Conservation (phyloP, 805 yeast genomes). For the Suhomyces prunicola region DNA sequence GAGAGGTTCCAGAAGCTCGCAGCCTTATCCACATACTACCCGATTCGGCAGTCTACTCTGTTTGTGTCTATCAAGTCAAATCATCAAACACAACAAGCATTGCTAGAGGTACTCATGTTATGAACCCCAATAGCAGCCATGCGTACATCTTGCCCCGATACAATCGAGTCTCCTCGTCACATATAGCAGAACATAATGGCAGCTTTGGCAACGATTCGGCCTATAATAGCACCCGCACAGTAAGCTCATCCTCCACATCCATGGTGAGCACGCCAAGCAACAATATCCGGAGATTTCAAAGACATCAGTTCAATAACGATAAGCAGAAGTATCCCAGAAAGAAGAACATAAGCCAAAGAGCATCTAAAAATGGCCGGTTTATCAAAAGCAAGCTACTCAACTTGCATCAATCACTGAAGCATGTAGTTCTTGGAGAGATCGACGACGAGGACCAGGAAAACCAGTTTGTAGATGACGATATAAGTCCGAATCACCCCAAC, state of each 20-base stretch:
- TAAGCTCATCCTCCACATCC: conserved; percentile 36
- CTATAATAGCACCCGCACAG: conserved; percentile 26
- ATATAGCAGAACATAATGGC: conserved; percentile 1
- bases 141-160: conserved; percentile 4
- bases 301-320: conserved; percentile 15
- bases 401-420: conserved; percentile 36
- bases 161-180: conserved; percentile 5
- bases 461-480: conserved; percentile 2
- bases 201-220: conserved; percentile 7
- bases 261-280: conserved; percentile 43
- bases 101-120: not conserved
- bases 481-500: conserved; percentile 16
- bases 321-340: conserved; percentile 5
- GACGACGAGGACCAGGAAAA: conserved; percentile 1
- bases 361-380: conserved; percentile 24
- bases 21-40: not conserved
- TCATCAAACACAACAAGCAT: not conserved
- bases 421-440: conserved; percentile 5
- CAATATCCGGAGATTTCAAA: conserved; percentile 33
- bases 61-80: conserved; percentile 1
- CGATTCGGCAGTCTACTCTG: conserved; percentile 5
- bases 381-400: conserved; percentile 38
- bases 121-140: conserved; percentile 3
- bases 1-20: not conserved
- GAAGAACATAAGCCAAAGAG: conserved; percentile 8